These are phyloP conservation scores for Mortierella sp. DNA, from an alignment of 371 early-diverging fungal species.

Conservation along the genomic window DNA sequence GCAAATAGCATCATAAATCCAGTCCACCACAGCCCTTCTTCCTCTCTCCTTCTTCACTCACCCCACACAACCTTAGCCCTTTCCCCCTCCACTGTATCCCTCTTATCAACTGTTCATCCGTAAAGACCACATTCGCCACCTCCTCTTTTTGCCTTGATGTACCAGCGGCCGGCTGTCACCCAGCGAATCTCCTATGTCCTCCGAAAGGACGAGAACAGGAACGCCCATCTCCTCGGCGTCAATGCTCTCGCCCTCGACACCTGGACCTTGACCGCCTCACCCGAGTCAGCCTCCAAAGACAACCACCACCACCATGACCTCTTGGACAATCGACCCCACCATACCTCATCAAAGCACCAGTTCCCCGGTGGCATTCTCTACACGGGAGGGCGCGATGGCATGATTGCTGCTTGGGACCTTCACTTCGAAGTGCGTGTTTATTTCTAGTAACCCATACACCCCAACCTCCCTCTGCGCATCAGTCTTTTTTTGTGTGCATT, in stretches of 20 bases:
- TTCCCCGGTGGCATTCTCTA: slow-evolving; percentile 80
- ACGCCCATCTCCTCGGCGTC: slow-evolving; percentile 79
- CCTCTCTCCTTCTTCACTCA: background rate
- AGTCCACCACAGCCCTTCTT: background rate
- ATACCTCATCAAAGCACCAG: slow-evolving; percentile 19
- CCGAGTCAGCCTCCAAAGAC: slow-evolving; percentile 6
- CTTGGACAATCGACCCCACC: slow-evolving; percentile 6
- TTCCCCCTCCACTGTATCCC: background rate
- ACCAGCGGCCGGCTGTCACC: slow-evolving; percentile 53
- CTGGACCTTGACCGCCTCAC: slow-evolving; percentile 28
- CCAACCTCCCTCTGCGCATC: slow-evolving; percentile 3
- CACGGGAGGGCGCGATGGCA: slow-evolving; percentile 92
- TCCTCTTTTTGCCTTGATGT: slow-evolving; percentile 26
- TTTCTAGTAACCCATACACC: background rate
- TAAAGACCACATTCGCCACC: background rate
- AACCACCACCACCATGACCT: background rate
- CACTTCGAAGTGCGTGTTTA: slow-evolving; percentile 60
- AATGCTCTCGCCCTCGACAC: slow-evolving; percentile 82
- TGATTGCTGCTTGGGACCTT: slow-evolving; percentile 90
- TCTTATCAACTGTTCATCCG: background rate
- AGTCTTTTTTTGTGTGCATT: background rate
- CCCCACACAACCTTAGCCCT: background rate
- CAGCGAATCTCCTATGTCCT: slow-evolving; percentile 71
- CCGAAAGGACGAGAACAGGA: slow-evolving; percentile 60
- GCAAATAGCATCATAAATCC: background rate